These are phyloP conservation scores for Aspergillus hancockii DNA, from an alignment of 495 filamentous ascomycete species.

Conservation along the genomic window DNA sequence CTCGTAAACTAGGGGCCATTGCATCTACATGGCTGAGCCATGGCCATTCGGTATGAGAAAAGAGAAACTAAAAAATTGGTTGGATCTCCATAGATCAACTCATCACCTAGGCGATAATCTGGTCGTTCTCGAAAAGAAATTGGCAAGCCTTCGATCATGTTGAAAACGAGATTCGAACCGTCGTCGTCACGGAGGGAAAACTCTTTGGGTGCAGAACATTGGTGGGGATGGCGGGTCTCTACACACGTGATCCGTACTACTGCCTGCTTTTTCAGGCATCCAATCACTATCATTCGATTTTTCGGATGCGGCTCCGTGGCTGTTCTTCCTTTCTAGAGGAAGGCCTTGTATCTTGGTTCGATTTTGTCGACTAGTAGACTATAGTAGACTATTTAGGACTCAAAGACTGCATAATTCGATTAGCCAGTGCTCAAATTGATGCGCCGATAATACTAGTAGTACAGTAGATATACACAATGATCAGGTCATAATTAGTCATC, in stretches of 20 bases:
- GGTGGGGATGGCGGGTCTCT: conserved; percentile 8
- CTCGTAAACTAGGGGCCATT: conserved; percentile 69
- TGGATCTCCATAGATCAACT: neutral
- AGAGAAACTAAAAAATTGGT: conserved; percentile 3
- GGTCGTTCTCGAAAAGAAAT: conserved; percentile 1
- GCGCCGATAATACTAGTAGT: too few relatives aligned
- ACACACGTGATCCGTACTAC: conserved; percentile 14
- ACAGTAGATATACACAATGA: neutral
- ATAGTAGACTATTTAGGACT: too few relatives aligned
- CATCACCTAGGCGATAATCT: conserved; percentile 17
- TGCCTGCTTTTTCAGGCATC: neutral
- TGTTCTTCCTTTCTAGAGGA: too few relatives aligned
- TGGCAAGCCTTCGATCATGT: conserved; percentile 3
- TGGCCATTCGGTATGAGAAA: neutral
- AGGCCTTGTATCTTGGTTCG: too few relatives aligned
- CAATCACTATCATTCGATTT: neutral
- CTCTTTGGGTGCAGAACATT: neutral
- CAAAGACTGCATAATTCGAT: too few relatives aligned
- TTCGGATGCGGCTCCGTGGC: too few relatives aligned
- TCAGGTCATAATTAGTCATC: neutral
- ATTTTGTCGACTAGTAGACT: too few relatives aligned
- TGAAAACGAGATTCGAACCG: conserved; percentile 41
- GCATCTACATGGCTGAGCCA: conserved; percentile 22
- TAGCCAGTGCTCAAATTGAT: too few relatives aligned
- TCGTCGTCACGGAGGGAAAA: conserved; percentile 24